phyloP scores from a whole-genome alignment of 805 yeast genomes.

The Starmerella etchellsii region DNA sequence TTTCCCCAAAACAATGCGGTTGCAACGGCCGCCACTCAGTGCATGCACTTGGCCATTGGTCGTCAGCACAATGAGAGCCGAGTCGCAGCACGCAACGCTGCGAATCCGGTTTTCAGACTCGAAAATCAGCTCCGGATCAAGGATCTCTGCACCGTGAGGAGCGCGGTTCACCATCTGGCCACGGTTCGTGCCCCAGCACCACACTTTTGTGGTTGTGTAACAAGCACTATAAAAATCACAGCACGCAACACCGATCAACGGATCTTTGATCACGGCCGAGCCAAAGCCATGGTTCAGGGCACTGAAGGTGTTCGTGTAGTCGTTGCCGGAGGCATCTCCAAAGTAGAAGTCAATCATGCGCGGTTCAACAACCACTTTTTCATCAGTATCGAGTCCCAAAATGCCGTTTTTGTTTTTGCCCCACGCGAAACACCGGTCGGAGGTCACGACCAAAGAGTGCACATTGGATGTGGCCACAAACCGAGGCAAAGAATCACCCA shows the following conservation, averaged over 20 bases:
- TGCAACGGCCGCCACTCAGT: constrained; percentile 1
- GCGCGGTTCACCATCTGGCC: constrained; percentile 19
- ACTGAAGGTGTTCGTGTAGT: constrained; percentile 13
- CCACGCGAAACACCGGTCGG: constrained; percentile 19
- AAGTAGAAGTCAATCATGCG: constrained; percentile 9
- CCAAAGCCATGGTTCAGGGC: constrained; percentile 9
- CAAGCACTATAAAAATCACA: constrained; percentile 11
- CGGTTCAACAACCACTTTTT: constrained; percentile 11
- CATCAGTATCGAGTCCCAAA: constrained; percentile 17
- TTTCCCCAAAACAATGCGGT: constrained; percentile 5
- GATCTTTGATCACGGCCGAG: constrained; percentile 2
- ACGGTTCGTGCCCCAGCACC: constrained; percentile 21
- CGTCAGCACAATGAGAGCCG: constrained; percentile 12
- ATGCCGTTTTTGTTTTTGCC: constrained; percentile 19
- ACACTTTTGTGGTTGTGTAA: constrained; percentile 11
- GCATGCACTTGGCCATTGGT: constrained; percentile 9
- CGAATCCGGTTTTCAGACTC: constrained; percentile 8
- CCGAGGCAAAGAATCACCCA: constrained; percentile 4
- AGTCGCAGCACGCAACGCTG: constrained; percentile 13
- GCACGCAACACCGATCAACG: constrained; percentile 14
- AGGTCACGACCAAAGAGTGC: constrained; percentile 15
- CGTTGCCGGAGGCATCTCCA: not conserved
- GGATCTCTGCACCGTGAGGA: constrained; percentile 3
- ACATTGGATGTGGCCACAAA: constrained; percentile 11
- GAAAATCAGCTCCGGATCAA: constrained; percentile 12